Percentiles rank a stretch among this genome's conserved stretches.
These are phyloP conservation scores for Agrocybe pediades DNA, from an alignment of 768 basidiomycete species.

Conservation along the genomic window DNA sequence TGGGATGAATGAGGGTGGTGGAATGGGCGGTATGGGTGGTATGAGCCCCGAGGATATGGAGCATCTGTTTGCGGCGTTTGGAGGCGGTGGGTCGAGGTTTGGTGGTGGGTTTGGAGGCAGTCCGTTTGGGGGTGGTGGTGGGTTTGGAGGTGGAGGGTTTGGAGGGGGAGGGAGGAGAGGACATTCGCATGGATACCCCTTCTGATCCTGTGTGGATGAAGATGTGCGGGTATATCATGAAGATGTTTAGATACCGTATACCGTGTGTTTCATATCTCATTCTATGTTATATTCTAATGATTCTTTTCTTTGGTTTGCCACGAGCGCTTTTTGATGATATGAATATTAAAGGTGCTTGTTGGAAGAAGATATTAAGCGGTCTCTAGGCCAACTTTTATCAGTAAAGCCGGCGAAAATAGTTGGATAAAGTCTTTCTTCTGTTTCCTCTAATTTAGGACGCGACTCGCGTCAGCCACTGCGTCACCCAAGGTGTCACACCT, in stretches of 20 bases:
- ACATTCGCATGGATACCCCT: slow-evolving; percentile 34
- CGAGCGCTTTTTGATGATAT: no score
- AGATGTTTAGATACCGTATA: background rate
- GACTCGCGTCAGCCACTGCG: no score
- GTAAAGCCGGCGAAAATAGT: no score
- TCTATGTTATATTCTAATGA: background rate
- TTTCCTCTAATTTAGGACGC: no score
- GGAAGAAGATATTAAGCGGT: no score
- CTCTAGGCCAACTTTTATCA: no score
- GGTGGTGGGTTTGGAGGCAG: slow-evolving; percentile 31
- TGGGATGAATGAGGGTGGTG: slow-evolving; percentile 47
- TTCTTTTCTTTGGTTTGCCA: background rate
- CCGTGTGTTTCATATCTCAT: background rate
- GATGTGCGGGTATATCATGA: background rate
- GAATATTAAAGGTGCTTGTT: no score
- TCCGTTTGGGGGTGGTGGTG: slow-evolving; percentile 30
- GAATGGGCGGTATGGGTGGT: slow-evolving; percentile 44
- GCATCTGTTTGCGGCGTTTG: slow-evolving; percentile 67
- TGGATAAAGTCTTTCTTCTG: no score
- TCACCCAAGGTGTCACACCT: no score
- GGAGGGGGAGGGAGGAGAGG: slow-evolving; percentile 21
- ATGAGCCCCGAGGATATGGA: slow-evolving; percentile 55
- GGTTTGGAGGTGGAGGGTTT: slow-evolving; percentile 25
- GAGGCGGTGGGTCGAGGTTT: slow-evolving; percentile 40
- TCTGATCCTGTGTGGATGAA: no score